phyloP scores from a whole-genome alignment of 495 filamentous ascomycete genomes.

The Talaromyces borbonicus region DNA sequence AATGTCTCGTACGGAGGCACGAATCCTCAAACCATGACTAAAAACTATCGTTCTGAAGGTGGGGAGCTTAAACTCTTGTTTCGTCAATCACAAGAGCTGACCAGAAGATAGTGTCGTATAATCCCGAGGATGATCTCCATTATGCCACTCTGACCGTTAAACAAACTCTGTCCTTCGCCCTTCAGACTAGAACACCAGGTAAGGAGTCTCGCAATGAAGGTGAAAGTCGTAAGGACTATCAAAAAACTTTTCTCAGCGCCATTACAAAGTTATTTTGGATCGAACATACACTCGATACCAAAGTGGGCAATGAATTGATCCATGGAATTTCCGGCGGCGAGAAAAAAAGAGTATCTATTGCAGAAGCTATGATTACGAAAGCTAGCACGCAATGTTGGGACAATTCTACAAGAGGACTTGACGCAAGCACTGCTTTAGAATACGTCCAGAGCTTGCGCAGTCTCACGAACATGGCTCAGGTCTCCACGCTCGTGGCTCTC shows the following conservation, averaged over 20 bases:
- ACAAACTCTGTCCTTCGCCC: constrained; percentile 60
- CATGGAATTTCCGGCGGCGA: constrained; percentile 65
- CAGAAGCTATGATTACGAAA: constrained; percentile 58
- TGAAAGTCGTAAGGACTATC: constrained; percentile 52
- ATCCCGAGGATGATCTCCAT: constrained; percentile 67
- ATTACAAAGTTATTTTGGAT: constrained; percentile 74
- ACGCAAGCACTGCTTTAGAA: constrained; percentile 56
- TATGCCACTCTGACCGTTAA: constrained; percentile 64
- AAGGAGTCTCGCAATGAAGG: constrained; percentile 48
- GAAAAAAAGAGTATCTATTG: constrained; percentile 63
- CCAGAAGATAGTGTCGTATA: constrained; percentile 44
- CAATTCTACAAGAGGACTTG: constrained; percentile 58
- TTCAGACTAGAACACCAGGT: constrained; percentile 57
- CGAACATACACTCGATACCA: constrained; percentile 56
- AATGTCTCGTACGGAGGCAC: constrained; percentile 57
- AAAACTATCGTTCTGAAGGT: constrained; percentile 53
- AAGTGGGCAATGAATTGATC: constrained; percentile 56
- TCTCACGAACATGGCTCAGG: constrained; percentile 51
- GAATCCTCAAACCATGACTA: constrained; percentile 48
- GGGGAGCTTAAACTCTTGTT: constrained; percentile 12
- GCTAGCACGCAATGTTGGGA: constrained; percentile 60
- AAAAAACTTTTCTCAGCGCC: constrained; percentile 55
- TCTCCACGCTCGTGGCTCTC: constrained; percentile 52
- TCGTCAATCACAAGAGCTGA: not conserved
- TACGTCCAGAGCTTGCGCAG: constrained; percentile 54